These are phyloP conservation scores for Xylariaceae sp. DNA, from an alignment of 2,329 filamentous ascomycete species.

Conservation along the genomic window DNA sequence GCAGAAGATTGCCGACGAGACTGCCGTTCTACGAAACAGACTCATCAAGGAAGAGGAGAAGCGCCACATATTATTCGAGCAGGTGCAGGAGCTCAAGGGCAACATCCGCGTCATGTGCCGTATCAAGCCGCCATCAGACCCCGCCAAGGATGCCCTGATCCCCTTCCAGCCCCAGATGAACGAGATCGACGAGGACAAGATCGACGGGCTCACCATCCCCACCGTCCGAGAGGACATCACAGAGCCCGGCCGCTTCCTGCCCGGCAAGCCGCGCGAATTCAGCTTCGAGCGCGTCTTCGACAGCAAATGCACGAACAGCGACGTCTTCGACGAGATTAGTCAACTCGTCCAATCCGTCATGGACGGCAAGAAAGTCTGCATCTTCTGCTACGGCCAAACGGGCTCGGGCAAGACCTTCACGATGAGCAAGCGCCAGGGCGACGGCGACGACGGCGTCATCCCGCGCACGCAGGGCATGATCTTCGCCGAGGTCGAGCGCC, in stretches of 20 bases:
- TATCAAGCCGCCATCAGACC: conserved; percentile 68
- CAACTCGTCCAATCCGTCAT: conserved; percentile 94
- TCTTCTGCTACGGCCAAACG: conserved; percentile 97
- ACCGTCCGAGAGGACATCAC: conserved; percentile 80
- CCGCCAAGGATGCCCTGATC: conserved; percentile 59
- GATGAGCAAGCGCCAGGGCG: conserved; percentile 58
- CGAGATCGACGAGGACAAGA: conserved; percentile 66
- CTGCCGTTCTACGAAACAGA: conserved; percentile 66
- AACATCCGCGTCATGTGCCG: conserved; percentile 98
- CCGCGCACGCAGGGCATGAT: conserved; percentile 90
- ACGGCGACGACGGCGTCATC: conserved; percentile 82
- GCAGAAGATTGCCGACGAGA: conserved; percentile 61
- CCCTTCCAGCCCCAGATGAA: conserved; percentile 66
- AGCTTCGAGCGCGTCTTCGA: conserved; percentile 91
- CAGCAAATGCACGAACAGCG: conserved; percentile 68
- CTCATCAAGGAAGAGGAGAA: conserved; percentile 87
- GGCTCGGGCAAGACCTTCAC: conserved; percentile 95
- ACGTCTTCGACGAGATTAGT: conserved; percentile 93
- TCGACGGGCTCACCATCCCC: conserved; percentile 77
- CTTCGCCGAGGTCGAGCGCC: conserved; percentile 75
- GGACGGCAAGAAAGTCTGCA: conserved; percentile 97
- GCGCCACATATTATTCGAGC: conserved; percentile 88
- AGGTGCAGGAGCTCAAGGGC: conserved; percentile 94
- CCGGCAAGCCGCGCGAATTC: conserved; percentile 76
- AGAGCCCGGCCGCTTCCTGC: conserved; percentile 54